Percentiles rank a stretch among this genome's conserved stretches.
Evolutionary conservation across 2,329 filamentous ascomycete species (phyloP).

Genomic region (Pseudogymnoascus sp.): DNA sequence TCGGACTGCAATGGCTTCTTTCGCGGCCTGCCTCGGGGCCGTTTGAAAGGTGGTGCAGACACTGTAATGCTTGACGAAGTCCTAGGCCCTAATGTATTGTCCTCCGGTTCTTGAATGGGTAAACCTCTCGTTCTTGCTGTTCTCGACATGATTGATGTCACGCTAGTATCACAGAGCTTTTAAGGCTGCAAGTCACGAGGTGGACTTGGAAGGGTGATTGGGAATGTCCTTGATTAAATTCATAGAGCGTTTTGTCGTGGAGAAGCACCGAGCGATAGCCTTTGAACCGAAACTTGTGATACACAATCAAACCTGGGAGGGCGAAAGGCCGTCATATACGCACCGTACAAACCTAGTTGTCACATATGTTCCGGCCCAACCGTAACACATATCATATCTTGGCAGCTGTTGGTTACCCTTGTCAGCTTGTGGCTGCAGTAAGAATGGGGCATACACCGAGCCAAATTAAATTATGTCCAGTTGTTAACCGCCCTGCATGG

Average conservation of each 20-base stretch:
- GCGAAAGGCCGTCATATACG: too few relatives aligned
- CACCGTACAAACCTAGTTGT: too few relatives aligned
- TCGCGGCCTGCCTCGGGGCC: not conserved
- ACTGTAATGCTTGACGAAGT: not conserved
- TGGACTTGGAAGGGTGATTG: not conserved
- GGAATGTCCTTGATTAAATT: not conserved
- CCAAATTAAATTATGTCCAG: not conserved
- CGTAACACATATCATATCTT: too few relatives aligned
- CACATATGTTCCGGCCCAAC: too few relatives aligned
- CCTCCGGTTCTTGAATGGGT: not conserved
- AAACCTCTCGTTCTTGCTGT: not conserved
- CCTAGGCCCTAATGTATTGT: not conserved
- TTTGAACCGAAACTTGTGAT: too few relatives aligned
- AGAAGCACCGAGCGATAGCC: too few relatives aligned
- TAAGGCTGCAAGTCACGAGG: not conserved
- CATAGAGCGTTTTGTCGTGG: too few relatives aligned
- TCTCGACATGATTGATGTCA: not conserved
- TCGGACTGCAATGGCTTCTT: not conserved
- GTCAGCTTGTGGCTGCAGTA: not conserved
- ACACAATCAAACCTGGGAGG: too few relatives aligned
- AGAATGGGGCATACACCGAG: not conserved
- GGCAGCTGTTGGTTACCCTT: not conserved
- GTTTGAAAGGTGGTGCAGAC: not conserved
- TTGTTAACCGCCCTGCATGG: not conserved
- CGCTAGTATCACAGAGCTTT: too few relatives aligned